These are phyloP conservation scores for Neofusicoccum kwambonambiense DNA, from an alignment of 2,329 filamentous ascomycete species.

Conservation along the genomic window DNA sequence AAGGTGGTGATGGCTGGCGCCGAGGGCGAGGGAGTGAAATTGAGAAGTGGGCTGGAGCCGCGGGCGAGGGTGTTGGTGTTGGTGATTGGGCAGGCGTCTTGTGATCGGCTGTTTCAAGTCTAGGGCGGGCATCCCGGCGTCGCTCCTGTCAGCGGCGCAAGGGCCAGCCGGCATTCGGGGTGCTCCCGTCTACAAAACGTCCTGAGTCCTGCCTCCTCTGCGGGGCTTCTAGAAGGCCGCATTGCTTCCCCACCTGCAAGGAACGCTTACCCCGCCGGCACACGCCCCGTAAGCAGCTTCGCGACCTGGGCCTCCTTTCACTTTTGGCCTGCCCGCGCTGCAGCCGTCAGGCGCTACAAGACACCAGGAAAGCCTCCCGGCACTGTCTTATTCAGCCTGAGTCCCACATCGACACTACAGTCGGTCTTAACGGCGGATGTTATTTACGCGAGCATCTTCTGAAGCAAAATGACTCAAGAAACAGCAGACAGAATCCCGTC, in stretches of 20 bases:
- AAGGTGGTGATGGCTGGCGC: conserved; percentile 3
- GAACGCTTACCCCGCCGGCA: conserved; percentile 1
- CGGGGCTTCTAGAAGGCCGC: background rate
- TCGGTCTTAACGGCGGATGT: background rate
- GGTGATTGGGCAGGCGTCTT: conserved; percentile 4
- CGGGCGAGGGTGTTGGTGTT: background rate
- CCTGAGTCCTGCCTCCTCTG: background rate
- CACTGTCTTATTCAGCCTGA: background rate
- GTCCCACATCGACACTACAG: background rate
- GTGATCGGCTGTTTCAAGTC: conserved; percentile 13
- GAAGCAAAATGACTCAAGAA: background rate
- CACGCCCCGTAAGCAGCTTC: background rate
- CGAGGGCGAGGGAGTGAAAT: background rate
- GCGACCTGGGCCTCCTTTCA: background rate
- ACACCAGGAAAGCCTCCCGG: background rate
- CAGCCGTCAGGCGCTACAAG: background rate
- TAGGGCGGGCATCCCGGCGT: background rate
- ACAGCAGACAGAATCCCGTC: background rate
- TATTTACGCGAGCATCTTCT: background rate
- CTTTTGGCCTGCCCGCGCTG: background rate
- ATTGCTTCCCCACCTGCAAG: conserved; percentile 9
- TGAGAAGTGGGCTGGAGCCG: conserved; percentile 6
- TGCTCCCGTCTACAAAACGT: background rate
- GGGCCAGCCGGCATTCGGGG: background rate
- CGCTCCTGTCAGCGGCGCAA: background rate